Evolutionary conservation across 768 basidiomycete genomes (phyloP), one percentile per base, ranked within the genome.

Genomic region (Cystobasidium onofrii): DNA sequence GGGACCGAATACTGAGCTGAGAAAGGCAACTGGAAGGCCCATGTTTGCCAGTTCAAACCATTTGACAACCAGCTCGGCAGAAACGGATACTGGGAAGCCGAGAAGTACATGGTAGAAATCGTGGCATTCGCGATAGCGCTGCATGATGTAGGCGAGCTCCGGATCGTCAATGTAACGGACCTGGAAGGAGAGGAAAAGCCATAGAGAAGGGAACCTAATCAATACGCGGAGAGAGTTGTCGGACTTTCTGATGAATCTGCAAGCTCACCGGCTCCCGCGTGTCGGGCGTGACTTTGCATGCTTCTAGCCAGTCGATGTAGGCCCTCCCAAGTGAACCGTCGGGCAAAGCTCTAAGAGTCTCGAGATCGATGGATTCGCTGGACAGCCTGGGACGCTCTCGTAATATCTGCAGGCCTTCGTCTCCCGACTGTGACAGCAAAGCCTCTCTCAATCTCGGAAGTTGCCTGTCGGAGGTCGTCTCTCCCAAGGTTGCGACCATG

Each of bases 131-230:
- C 95, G 89, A 81, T 98, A 99, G 64, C 95, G 89, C 77, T 94
- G 91, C 90, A 99, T 92, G 70, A 98, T 90, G 81, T 96, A 98
- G 29, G 96, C 96, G 13, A 96, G 86, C 78, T 96, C 94, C 1
- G 93, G 92, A 78, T 97, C 92, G 79, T 90, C 87, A 72, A 98
- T 89, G 79, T 97, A 98, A 76, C 89, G 90, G 6, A 96, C 94
- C 94, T 97, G 73, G 27, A 54, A 36, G 34, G 27, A 70, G 18
- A 52, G 64, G 74, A 55, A 54, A 18, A 33, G 54, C 29, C n/a
- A n/a, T n/a, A n/a, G n/a, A n/a, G n/a, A n/a, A n/a, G n/a, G n/a
- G n/a, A n/a, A n/a, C n/a, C n/a, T n/a, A n/a, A n/a, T n/a, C n/a
- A n/a, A n/a, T n/a, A n/a, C n/a, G n/a, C n/a, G n/a, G 27, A 20